Percentiles rank a stretch among this genome's conserved stretches.
These are phyloP conservation scores for Penicillium palitans DNA, from an alignment of 2,329 filamentous ascomycete species.

Conservation along the genomic window DNA sequence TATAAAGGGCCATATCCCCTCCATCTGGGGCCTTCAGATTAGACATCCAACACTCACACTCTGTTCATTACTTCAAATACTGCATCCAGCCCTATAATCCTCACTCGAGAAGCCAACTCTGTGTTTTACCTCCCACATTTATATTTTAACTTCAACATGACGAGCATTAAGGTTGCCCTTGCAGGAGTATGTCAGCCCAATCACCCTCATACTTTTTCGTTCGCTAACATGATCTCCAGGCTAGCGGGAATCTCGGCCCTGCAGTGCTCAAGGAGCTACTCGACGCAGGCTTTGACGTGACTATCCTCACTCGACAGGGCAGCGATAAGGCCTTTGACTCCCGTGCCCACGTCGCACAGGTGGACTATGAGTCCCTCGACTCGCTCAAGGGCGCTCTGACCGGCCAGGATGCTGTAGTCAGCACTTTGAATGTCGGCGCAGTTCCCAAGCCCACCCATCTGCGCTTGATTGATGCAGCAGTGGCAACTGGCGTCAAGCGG, in stretches of 20 bases:
- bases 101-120: no score
- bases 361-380: constrained; percentile 32
- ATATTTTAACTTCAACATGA: not conserved
- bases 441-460: constrained; percentile 12
- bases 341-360: constrained; percentile 21
- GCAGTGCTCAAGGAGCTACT: constrained; percentile 29
- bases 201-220: not conserved
- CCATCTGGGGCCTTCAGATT: not conserved
- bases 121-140: not conserved
- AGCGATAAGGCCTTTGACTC: constrained; percentile 9
- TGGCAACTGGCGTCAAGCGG: constrained; percentile 31
- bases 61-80: not conserved
- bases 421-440: constrained; percentile 15
- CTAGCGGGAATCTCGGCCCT: constrained; percentile 33
- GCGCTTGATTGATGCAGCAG: constrained; percentile 34
- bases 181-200: not conserved
- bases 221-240: constrained; percentile 13
- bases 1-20: not conserved
- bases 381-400: constrained; percentile 28
- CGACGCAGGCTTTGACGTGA: constrained; percentile 28
- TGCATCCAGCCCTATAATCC: not conserved
- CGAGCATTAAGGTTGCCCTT: constrained; percentile 5
- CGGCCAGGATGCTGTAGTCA: constrained; percentile 34
- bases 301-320: constrained; percentile 26
- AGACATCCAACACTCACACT: not conserved